These are phyloP conservation scores for Lactarius tabidus DNA, from an alignment of 768 basidiomycete species.

Conservation along the genomic window DNA sequence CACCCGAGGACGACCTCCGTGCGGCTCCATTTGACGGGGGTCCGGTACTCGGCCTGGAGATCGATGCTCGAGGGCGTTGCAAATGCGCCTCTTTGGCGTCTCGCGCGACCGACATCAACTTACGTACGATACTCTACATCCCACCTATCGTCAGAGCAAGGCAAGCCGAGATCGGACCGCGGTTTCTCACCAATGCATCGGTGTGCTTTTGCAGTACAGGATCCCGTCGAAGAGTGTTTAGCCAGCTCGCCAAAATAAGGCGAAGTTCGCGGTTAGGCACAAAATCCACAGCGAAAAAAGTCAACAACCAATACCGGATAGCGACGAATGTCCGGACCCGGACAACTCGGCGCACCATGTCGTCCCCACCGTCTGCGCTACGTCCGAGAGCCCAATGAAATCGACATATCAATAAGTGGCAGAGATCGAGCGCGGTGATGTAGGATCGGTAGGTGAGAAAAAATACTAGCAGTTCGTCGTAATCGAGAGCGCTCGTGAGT, in stretches of 20 bases:
- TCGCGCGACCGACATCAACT: slow-evolving; percentile 77
- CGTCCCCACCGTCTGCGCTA: slow-evolving; percentile 51
- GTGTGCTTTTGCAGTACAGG: slow-evolving; percentile 60
- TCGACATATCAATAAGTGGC: slow-evolving; percentile 75
- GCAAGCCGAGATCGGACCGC: background rate
- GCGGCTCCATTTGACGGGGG: slow-evolving; percentile 6
- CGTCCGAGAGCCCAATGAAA: slow-evolving; percentile 84
- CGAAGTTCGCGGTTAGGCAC: slow-evolving; percentile 75
- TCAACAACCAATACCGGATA: slow-evolving; percentile 85
- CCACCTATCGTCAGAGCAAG: slow-evolving; percentile 19
- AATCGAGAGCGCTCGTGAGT: slow-evolving; percentile 79
- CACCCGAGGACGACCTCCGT: slow-evolving; percentile 41
- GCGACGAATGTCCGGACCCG: slow-evolving; percentile 88
- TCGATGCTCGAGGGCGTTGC: slow-evolving; percentile 28
- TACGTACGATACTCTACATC: slow-evolving; percentile 68
- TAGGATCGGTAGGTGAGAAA: slow-evolving; percentile 92
- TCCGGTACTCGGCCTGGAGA: slow-evolving; percentile 34
- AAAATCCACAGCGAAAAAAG: slow-evolving; percentile 88
- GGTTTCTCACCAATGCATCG: slow-evolving; percentile 63
- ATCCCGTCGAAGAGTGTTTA: slow-evolving; percentile 73
- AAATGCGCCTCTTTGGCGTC: slow-evolving; percentile 69
- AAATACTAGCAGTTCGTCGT: slow-evolving; percentile 84
- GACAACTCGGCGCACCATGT: slow-evolving; percentile 69
- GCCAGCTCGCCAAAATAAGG: slow-evolving; percentile 67
- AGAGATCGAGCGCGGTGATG: slow-evolving; percentile 72